Conservation (phyloP, 371 early-diverging fungal genomes). For the Rhizopus microsporus region DNA sequence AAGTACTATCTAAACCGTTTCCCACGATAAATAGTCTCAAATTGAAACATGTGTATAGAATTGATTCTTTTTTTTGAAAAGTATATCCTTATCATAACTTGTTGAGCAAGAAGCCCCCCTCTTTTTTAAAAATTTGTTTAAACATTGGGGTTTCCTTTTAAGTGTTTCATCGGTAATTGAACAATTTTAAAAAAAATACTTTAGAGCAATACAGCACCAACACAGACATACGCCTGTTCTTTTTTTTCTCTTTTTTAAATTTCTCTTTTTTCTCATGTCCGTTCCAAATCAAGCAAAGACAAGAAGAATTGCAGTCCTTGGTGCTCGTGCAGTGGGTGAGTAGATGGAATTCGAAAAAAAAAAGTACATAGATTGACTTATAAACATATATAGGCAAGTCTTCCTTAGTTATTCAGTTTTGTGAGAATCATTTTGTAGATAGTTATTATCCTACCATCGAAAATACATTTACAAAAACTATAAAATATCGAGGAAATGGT, state of each 20-base stretch:
- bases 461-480: conserved; percentile 84
- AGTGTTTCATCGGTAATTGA: no score
- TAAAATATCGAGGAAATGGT: conserved; percentile 77
- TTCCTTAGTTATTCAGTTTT: conserved; percentile 91
- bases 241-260: conserved; percentile 2
- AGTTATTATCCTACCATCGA: conserved; percentile 87
- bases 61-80: no score
- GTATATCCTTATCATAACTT: no score
- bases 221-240: background rate
- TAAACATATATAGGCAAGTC: conserved; percentile 69
- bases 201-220: no score
- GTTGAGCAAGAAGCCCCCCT: no score
- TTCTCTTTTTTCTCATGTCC: conserved; percentile 4
- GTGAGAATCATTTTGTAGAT: conserved; percentile 90
- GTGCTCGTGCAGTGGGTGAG: conserved; percentile 86
- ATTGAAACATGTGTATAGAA: no score
- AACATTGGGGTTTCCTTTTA: no score
- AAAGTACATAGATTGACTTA: background rate
- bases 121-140: no score
- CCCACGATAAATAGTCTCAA: no score
- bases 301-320: conserved; percentile 77
- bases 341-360: conserved; percentile 5
- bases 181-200: no score
- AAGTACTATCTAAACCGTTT: no score
- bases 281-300: conserved; percentile 43